Evolutionary conservation across 1,284 basidiomycete species (phyloP).

Genomic region (Ceratobasidium sp.): DNA sequence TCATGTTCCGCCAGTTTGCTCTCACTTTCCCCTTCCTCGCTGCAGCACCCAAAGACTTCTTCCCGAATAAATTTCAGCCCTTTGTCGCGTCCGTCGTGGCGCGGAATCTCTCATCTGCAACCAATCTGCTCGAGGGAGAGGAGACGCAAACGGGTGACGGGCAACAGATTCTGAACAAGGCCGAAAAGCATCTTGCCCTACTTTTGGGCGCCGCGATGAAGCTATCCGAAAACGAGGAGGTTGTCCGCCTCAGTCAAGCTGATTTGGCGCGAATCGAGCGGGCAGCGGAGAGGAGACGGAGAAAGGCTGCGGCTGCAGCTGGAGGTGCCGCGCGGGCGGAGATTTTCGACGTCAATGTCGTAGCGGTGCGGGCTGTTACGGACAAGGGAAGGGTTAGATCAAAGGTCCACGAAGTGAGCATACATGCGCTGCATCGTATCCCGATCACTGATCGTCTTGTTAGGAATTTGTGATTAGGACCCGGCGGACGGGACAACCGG

Average conservation of each 20-base stretch:
- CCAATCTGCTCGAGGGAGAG: constrained; percentile 65
- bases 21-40: constrained; percentile 94
- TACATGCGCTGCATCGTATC: constrained; percentile 47
- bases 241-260: constrained; percentile 85
- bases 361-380: constrained; percentile 83
- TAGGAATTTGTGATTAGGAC: constrained; percentile 97
- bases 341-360: constrained; percentile 88
- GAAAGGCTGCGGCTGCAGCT: constrained; percentile 60
- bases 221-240: constrained; percentile 84
- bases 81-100: constrained; percentile 86
- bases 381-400: constrained; percentile 88
- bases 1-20: constrained; percentile 90
- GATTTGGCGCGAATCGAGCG: constrained; percentile 83
- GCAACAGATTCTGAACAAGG: constrained; percentile 75
- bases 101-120: constrained; percentile 78
- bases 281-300: constrained; percentile 70
- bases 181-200: constrained; percentile 86
- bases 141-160: constrained; percentile 67
- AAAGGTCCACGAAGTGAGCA: constrained; percentile 82
- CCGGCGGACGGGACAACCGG: constrained; percentile 74
- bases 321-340: constrained; percentile 63
- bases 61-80: constrained; percentile 91
- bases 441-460: neutral
- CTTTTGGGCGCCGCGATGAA: constrained; percentile 86
- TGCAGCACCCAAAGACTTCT: constrained; percentile 88